Conservation (phyloP, 495 filamentous ascomycete genomes). For the Aspergillus coremiiformis region DNA sequence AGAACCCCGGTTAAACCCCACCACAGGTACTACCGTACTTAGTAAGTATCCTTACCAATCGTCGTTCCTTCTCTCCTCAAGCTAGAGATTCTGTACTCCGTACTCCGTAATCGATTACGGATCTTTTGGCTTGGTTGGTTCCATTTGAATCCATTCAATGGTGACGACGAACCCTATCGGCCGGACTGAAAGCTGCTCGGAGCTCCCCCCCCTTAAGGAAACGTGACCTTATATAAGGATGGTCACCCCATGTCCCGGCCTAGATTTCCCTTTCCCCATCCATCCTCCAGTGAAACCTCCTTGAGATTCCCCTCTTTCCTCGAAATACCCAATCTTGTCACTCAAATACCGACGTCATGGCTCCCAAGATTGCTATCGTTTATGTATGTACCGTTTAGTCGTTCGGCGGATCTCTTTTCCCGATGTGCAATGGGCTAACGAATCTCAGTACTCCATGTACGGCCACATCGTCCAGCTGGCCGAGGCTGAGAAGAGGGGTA, state of each 20-base stretch:
- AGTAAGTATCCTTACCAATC: too few species aligned
- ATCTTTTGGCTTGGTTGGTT: slow-evolving; percentile 16
- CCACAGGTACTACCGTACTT: too few species aligned
- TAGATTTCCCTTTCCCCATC: background rate
- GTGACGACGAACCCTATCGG: background rate
- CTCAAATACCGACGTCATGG: slow-evolving; percentile 53
- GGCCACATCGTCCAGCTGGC: slow-evolving; percentile 83
- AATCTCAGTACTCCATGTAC: slow-evolving; percentile 83
- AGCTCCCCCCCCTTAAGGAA: background rate
- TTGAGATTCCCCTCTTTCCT: background rate
- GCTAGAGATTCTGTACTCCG: slow-evolving; percentile 25
- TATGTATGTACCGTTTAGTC: slow-evolving; percentile 51
- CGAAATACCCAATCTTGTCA: background rate
- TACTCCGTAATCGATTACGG: slow-evolving; percentile 35
- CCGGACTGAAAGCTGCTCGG: background rate
- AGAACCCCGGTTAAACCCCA: background rate
- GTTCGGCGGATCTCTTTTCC: background rate
- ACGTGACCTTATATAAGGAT: background rate
- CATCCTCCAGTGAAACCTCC: background rate
- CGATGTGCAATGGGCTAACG: slow-evolving; percentile 4
- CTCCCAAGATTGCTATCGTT: slow-evolving; percentile 88
- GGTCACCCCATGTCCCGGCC: too few species aligned
- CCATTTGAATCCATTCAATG: background rate
- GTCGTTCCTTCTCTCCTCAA: background rate
- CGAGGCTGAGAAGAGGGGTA: slow-evolving; percentile 83